Evolutionary conservation across 2,329 filamentous ascomycete species (phyloP).

Genomic region (Spiromastix sp.): DNA sequence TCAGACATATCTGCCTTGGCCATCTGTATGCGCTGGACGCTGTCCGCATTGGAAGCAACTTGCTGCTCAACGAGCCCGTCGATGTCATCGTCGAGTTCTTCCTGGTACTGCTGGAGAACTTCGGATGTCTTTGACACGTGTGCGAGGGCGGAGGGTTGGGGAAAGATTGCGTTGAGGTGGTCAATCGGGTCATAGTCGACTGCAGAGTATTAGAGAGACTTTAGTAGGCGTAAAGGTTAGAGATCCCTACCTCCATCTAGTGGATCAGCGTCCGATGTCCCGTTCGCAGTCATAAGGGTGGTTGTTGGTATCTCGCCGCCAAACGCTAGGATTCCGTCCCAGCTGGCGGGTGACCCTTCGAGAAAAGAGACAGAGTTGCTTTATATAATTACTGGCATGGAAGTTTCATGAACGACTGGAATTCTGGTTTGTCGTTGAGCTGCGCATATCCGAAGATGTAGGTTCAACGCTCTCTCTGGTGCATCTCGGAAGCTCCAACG

Average conservation of each 20-base stretch:
- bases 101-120: constrained; percentile 62
- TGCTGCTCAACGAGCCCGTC: constrained; percentile 61
- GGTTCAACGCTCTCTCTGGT: too few species aligned
- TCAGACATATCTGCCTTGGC: constrained; percentile 82
- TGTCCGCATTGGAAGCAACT: constrained; percentile 75
- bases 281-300: constrained; percentile 30
- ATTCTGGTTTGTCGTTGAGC: too few species aligned
- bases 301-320: constrained; percentile 15
- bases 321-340: constrained; percentile 1
- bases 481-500: too few species aligned
- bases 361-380: too few species aligned
- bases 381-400: too few species aligned
- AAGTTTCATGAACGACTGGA: too few species aligned
- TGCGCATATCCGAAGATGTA: too few species aligned
- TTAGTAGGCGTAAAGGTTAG: neutral
- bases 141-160: constrained; percentile 73
- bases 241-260: constrained; percentile 34
- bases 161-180: constrained; percentile 88
- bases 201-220: constrained; percentile 24
- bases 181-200: constrained; percentile 85
- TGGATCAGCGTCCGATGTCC: constrained; percentile 26
- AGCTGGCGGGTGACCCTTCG: too few species aligned
- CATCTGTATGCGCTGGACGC: constrained; percentile 80
- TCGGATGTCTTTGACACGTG: constrained; percentile 66
- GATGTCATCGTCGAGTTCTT: constrained; percentile 75